Base-by-base conservation (phyloP, 2,329 filamentous ascomycete genomes). In the Diaporthe aspalathi region DNA sequence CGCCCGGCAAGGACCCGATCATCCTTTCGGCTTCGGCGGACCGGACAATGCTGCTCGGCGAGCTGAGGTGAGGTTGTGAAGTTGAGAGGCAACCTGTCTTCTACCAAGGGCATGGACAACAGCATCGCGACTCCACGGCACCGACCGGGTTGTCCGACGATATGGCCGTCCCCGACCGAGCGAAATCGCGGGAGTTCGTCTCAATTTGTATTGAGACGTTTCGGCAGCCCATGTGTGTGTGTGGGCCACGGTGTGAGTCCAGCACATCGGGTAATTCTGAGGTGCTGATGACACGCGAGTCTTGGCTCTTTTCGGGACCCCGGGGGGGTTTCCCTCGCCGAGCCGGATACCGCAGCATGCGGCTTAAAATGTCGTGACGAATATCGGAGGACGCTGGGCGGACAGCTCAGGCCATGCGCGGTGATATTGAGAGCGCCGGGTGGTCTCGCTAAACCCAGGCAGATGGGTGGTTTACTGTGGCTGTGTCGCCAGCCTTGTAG, bases 21-120 rank as follows among this genome's bases (percentile, higher is more conserved):
- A 88, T 97, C 80, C 88, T 97, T 53, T 96, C 94, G 69, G 94
- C 91, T 35, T 97, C 94, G 11, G 96, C 94, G n/a, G 94, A 97
- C 83, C 90, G 93, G 63, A 95, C 89, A 53, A 87, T 97, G 79
- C 86, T 97, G 74, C 86, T 97, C 7, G 94, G 94, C 72, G 94
- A 97, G 83, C 84, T 97, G 72, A 84, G 92, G 86, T 87, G 90
- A 88, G 84, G 20, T 20, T 24, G 16, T 50, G 24, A n/a, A 14
- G 5, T 27, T 9, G 20, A 38, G 45, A n/a, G 53, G 45, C 17
- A 60, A 65, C 52, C 20, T 56, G 35, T 47, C n/a, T 32, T 49
- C 35, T 24, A 43, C 22, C 56, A 52, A 35, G 32, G 22, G 12
- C 40, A 49, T 12, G 14, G 43, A 20, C 45, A 22, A 6, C 43